Base-by-base conservation (phyloP, 164 flowering plant genomes). In the Chimonanthus salicifolius region DNA sequence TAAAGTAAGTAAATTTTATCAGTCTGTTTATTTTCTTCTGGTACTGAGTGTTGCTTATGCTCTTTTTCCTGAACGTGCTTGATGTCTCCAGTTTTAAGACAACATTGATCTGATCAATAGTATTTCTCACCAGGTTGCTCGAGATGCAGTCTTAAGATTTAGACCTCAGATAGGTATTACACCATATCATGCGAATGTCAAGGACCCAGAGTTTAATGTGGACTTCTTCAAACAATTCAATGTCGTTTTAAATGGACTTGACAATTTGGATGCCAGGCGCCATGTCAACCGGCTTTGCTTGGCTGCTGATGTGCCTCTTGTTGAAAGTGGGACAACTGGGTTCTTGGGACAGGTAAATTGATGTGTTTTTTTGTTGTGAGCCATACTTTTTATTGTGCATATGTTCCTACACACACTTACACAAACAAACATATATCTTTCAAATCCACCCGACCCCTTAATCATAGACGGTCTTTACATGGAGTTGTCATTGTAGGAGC, bases 301-400 rank as follows among this genome's bases (percentile, higher is more conserved):
- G 85, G 98, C 98, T 68, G 94, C 98, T 83, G 94, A 84, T 77
- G 91, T 92, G 15, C 99, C 98, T 71, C 82, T 95, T 79, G 89
- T 95, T 69, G 99, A 95, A 82, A 95, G 99, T 85, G 99, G 99
- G 70, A 92, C 99, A 58, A 92, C 94, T 64, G 99, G 98, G n/a
- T 95, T 95, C 78, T 82, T 95, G 70, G 99, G 99, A 67, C 99
- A 95, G 99, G 98, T 93, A 49, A 82, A 73, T 11, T 47, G 54
- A 9, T 33, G 11, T 62, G 21, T 60, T 10, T 43, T 10, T 15
- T 8, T 20, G n/a, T 58, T 70, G 54, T 71, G 43, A 3, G 10
- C 49, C 16, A 9, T 13, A 46, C 46, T 67, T 16, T 15, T 62
- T 7, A 58, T 67, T 66, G 54, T 45, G 9, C 9, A n/a, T 13